A percentile compares a stretch with the other conserved stretches of the same genome.
phyloP scores from a whole-genome alignment of 176 grass and related monocot genomes.

The Sorghum bicolor region DNA sequence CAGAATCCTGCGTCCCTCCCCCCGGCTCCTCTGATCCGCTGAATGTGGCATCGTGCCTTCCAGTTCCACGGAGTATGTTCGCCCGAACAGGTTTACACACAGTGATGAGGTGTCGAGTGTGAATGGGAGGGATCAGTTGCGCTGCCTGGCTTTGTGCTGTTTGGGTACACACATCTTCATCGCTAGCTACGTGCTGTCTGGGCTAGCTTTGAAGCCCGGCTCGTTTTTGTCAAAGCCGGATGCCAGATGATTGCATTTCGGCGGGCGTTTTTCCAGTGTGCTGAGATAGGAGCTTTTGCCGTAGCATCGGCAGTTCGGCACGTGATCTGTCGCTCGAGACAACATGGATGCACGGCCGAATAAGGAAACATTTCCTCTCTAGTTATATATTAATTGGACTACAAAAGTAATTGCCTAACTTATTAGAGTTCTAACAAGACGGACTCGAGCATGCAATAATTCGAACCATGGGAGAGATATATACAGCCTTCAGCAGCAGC shows the following conservation, averaged over 20 bases:
- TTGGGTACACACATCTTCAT: background rate
- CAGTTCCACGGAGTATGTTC: background rate
- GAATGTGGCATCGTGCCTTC: background rate
- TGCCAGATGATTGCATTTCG: background rate
- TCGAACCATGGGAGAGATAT: no score
- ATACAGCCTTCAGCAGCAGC: no score
- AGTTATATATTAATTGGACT: background rate
- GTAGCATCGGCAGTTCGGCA: background rate
- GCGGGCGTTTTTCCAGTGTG: background rate
- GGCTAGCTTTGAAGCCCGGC: background rate
- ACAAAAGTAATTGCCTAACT: background rate
- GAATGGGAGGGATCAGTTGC: background rate
- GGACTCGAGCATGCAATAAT: no score
- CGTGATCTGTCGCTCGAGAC: constrained; percentile 17
- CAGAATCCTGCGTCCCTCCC: background rate
- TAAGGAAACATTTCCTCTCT: background rate
- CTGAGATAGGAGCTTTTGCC: background rate
- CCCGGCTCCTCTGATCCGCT: background rate
- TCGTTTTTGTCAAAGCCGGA: background rate
- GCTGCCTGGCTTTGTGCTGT: background rate
- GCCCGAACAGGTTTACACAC: background rate
- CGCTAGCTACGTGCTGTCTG: background rate
- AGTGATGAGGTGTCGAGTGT: background rate
- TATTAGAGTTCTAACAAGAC: background rate
- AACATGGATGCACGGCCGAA: background rate